A percentile compares a stretch with the other conserved stretches of the same genome.
Conservation (phyloP, 257 asterid genomes). For the Solanum pinnatisectum region DNA sequence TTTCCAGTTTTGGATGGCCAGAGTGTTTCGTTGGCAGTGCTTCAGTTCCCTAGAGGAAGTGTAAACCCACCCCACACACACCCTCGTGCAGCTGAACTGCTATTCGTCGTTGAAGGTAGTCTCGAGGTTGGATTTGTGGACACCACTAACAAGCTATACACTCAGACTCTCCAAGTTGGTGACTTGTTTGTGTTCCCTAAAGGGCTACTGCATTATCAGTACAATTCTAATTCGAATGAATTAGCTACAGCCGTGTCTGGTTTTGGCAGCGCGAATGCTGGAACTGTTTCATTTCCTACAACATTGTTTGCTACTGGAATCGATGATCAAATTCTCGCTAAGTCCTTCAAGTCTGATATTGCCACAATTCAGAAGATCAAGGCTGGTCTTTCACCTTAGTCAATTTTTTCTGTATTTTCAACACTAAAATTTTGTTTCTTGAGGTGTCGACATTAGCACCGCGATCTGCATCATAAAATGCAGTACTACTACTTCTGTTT, state of each 20-base stretch:
- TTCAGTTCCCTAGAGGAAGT: background rate
- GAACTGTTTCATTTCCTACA: background rate
- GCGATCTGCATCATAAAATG: background rate
- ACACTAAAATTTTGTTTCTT: background rate
- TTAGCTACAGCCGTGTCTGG: background rate
- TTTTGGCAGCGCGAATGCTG: background rate
- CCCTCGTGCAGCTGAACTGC: background rate
- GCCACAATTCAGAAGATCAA: background rate
- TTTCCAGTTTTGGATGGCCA: background rate
- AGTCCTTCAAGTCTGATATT: background rate
- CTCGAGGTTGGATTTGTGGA: background rate
- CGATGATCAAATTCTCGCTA: background rate
- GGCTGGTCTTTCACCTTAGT: background rate
- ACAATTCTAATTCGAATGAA: background rate
- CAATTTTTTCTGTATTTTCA: background rate
- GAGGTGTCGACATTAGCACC: background rate
- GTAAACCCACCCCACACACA: background rate
- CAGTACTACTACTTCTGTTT: background rate
- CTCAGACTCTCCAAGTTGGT: background rate
- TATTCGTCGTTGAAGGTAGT: background rate
- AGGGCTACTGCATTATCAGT: background rate
- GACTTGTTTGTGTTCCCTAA: background rate
- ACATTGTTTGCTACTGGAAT: background rate
- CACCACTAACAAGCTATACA: background rate
- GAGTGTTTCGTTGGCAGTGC: background rate